Evolutionary conservation across 805 yeast genomes (phyloP).

Genomic region (Saccharomycopsis sp.): DNA sequence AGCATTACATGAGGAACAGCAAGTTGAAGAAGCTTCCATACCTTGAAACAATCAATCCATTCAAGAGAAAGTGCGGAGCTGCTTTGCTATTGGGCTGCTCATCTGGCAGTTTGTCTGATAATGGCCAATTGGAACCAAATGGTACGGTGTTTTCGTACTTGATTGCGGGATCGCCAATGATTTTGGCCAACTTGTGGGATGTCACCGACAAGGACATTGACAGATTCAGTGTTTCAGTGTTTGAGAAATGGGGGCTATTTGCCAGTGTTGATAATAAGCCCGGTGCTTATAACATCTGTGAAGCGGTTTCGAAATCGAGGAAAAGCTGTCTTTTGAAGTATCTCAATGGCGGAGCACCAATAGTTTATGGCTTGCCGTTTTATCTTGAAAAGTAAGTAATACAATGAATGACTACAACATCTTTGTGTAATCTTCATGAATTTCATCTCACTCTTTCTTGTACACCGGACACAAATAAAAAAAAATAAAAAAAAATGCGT

Average conservation of each 20-base stretch:
- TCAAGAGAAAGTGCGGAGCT: conserved; percentile 25
- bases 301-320: conserved; percentile 57
- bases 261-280: conserved; percentile 10
- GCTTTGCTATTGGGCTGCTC: conserved; percentile 78
- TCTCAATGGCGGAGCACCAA: conserved; percentile 89
- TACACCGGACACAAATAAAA: no score
- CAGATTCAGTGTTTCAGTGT: conserved; percentile 51
- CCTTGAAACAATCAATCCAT: no score
- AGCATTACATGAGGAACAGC: conserved; percentile 57
- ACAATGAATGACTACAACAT: no score
- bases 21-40: conserved; percentile 51
- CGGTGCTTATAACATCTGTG: conserved; percentile 31
- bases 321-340: conserved; percentile 58
- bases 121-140: conserved; percentile 57
- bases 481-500: conserved; percentile 30
- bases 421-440: no score
- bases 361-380: conserved; percentile 80
- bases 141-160: conserved; percentile 75
- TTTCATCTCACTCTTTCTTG: no score
- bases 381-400: not conserved
- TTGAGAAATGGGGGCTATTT: conserved; percentile 59
- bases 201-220: conserved; percentile 96
- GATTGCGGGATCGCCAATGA: conserved; percentile 72
- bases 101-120: conserved; percentile 56
- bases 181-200: conserved; percentile 88